Evolutionary conservation across 164 flowering plant genomes (phyloP).

Genomic region (Aristolochia californica): DNA sequence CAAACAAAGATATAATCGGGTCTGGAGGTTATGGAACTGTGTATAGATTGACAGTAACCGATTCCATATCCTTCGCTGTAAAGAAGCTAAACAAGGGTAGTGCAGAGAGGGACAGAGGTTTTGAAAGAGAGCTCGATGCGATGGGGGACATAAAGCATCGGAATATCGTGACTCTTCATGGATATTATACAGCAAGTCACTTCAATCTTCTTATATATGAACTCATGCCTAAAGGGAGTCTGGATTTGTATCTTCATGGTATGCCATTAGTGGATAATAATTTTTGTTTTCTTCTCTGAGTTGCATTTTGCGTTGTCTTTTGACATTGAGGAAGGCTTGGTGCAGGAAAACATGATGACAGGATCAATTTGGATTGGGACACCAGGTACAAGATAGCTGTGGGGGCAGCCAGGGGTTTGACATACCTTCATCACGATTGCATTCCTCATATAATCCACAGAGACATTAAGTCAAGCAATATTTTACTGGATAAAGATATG

Average conservation of each 20-base stretch:
- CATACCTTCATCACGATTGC: constrained; percentile 95
- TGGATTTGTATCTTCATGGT: constrained; percentile 68
- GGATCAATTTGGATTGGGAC: constrained; percentile 59
- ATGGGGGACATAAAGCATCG: constrained; percentile 94
- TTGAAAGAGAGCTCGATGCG: constrained; percentile 83
- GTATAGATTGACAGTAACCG: constrained; percentile 43
- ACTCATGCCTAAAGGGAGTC: constrained; percentile 90
- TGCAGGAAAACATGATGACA: constrained; percentile 55
- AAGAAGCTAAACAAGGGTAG: constrained; percentile 59
- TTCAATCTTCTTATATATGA: constrained; percentile 88
- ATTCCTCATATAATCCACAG: constrained; percentile 93
- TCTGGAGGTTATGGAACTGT: constrained; percentile 85
- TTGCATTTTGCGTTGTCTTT: not conserved
- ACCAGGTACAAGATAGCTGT: constrained; percentile 78
- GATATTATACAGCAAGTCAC: constrained; percentile 64
- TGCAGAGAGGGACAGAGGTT: constrained; percentile 65
- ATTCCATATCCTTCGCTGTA: constrained; percentile 62
- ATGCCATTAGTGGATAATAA: constrained; percentile 2
- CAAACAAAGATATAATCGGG: constrained; percentile 77
- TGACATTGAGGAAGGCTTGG: not conserved
- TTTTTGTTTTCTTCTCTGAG: not conserved
- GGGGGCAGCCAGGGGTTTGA: constrained; percentile 82
- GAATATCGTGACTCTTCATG: constrained; percentile 79
- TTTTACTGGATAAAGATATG: constrained; percentile 73
- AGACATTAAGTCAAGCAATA: constrained; percentile 93